These are phyloP conservation scores for Xerocomellus dryophilus DNA, from an alignment of 768 basidiomycete genomes.

Conservation along the genomic window DNA sequence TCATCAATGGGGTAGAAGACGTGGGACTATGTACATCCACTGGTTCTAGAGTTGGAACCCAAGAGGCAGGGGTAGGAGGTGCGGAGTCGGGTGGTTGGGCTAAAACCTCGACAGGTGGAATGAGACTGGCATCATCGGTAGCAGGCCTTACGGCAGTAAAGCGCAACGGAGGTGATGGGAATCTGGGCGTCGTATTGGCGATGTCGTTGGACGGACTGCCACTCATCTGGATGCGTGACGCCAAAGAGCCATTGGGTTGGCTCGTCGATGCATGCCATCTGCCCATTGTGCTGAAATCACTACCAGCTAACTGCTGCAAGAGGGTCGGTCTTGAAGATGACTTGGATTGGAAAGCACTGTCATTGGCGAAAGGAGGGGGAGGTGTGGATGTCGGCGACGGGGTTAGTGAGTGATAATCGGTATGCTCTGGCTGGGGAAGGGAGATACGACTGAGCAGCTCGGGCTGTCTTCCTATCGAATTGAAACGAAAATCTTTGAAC, in stretches of 20 bases:
- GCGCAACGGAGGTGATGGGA: not conserved
- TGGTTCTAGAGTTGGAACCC: not conserved
- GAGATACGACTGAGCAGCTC: constrained; percentile 51
- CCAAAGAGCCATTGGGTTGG: constrained; percentile 18
- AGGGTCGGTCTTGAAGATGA: constrained; percentile 21
- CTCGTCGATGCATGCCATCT: not conserved
- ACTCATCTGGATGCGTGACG: constrained; percentile 25
- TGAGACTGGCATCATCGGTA: constrained; percentile 15
- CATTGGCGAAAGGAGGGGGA: not conserved
- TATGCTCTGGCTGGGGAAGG: constrained; percentile 27
- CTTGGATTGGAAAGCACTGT: constrained; percentile 1
- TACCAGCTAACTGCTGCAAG: constrained; percentile 19
- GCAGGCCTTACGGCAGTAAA: not conserved
- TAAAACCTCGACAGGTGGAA: constrained; percentile 33
- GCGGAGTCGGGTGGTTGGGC: constrained; percentile 17
- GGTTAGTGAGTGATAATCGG: constrained; percentile 28
- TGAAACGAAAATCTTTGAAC: constrained; percentile 48
- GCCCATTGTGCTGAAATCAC: not conserved
- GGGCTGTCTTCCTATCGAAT: constrained; percentile 52
- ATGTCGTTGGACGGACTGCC: not conserved
- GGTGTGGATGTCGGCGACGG: constrained; percentile 17
- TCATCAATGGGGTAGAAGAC: not conserved
- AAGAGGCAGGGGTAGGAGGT: constrained; percentile 13
- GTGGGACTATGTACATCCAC: not conserved
- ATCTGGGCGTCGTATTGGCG: not conserved